phyloP scores from a whole-genome alignment of 345 rosid species.

The Melastoma malabathricum region DNA sequence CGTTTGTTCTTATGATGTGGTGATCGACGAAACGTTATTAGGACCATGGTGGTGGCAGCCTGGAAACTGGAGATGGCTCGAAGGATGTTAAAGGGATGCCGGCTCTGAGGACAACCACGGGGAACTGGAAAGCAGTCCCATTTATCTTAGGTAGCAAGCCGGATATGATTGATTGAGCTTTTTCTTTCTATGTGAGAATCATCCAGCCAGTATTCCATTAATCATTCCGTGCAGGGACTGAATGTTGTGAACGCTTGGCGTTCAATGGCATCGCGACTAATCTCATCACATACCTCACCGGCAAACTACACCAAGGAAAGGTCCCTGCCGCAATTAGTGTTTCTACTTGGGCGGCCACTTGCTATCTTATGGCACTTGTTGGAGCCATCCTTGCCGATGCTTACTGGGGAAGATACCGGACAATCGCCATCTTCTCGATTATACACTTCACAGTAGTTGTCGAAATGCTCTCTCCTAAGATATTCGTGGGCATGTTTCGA shows the following conservation, averaged over 20 bases:
- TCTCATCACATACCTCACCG: constrained; percentile 28
- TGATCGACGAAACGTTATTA: too few species aligned
- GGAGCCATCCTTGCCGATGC: constrained; percentile 34
- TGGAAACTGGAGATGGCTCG: constrained; percentile 30
- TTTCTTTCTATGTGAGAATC: background rate
- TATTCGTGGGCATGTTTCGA: background rate
- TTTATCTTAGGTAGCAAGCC: constrained; percentile 21
- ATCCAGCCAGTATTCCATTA: background rate
- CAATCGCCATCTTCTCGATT: constrained; percentile 27
- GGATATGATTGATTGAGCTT: too few species aligned
- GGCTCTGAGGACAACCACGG: constrained; percentile 19
- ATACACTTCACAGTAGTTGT: constrained; percentile 18
- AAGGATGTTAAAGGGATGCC: constrained; percentile 21
- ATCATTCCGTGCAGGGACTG: constrained; percentile 12
- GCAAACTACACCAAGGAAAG: constrained; percentile 26
- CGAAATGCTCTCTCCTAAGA: background rate
- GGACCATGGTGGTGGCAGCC: constrained; percentile 15
- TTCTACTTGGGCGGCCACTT: constrained; percentile 27
- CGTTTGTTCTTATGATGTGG: too few species aligned
- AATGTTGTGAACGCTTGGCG: constrained; percentile 34
- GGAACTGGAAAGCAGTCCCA: constrained; percentile 32
- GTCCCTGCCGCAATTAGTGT: constrained; percentile 25
- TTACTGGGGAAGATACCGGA: constrained; percentile 34
- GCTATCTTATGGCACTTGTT: constrained; percentile 23
- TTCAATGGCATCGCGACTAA: constrained; percentile 26